Evolutionary conservation across 768 basidiomycete genomes (phyloP), one percentile per base, ranked within the genome.

Genomic region (Tylopilus sp.): DNA sequence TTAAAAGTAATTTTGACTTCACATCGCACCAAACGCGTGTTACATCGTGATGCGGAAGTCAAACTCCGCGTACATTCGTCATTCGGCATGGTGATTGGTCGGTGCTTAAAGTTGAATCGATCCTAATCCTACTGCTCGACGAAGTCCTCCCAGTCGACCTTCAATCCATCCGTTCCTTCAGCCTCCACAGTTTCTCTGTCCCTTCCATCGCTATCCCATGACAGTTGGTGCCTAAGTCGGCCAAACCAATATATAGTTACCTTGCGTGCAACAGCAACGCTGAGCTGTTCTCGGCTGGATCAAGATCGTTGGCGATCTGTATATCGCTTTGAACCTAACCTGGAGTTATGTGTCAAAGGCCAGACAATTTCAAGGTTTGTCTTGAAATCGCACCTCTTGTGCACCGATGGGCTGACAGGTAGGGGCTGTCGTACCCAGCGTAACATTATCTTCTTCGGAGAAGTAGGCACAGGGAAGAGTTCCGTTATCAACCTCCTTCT

Each of bases 291-390:
- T 48, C 38, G 2, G 3, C 43, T 6, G 28, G 40, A 13, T 44
- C 46, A 18, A 44, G 25, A 15, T 47, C 36, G 4, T 17, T 40
- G 17, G 23, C 33, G 15, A 38, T 42, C 36, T 33, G 23, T 26
- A 20, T 31, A n/a, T 40, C 39, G 9, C 20, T 18, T 40, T 26
- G 35, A 26, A 25, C 17, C 5, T 33, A 30, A 41, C 40, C 10
- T 22, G 36, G 30, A 40, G 51, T 31, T 44, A 46, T 48, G 42
- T 4, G 9, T 6, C 7, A 3, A 3, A 51, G 18, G 31, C 20
- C 48, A 44, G 30, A 30, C 12, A 38, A 18, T 31, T 6, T 30
- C 18, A 31, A 54, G 62, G 62, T 64, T 39, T 25, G 57, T 51
- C 35, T 20, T 26, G 44, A 23, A 30, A 20, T 40, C 4, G 21